phyloP scores from a whole-genome alignment of 306 rosid species.

The Neltuma alba region DNA sequence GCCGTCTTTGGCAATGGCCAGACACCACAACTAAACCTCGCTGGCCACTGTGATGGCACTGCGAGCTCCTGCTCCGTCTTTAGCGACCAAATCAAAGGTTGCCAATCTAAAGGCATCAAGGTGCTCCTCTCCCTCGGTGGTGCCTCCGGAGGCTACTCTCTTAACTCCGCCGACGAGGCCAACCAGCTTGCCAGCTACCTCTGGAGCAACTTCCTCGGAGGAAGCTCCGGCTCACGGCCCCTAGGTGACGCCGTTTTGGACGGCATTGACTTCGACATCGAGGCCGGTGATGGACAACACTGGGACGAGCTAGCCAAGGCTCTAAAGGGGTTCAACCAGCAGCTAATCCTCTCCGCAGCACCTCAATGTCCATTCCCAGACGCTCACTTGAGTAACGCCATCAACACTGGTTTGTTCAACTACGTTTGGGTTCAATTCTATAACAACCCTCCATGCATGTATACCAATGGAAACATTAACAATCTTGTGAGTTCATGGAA shows the following conservation, averaged over 20 bases:
- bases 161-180: background rate
- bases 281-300: background rate
- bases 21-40: too few relatives aligned
- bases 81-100: background rate
- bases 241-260: background rate
- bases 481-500: background rate
- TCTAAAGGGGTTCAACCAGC: background rate
- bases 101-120: background rate
- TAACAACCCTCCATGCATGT: background rate
- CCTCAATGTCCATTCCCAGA: background rate
- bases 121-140: background rate
- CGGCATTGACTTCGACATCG: background rate
- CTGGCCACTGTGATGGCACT: background rate
- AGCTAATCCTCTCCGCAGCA: background rate
- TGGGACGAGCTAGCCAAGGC: background rate
- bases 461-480: background rate
- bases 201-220: background rate
- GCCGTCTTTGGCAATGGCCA: too few relatives aligned
- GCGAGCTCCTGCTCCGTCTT: background rate
- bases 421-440: background rate
- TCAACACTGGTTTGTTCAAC: background rate
- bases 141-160: background rate
- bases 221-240: background rate
- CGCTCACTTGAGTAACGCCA: background rate
- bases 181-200: background rate